These are phyloP conservation scores for Phytophthora meadii DNA, from an alignment of 352 stramenopile species.

Conservation along the genomic window DNA sequence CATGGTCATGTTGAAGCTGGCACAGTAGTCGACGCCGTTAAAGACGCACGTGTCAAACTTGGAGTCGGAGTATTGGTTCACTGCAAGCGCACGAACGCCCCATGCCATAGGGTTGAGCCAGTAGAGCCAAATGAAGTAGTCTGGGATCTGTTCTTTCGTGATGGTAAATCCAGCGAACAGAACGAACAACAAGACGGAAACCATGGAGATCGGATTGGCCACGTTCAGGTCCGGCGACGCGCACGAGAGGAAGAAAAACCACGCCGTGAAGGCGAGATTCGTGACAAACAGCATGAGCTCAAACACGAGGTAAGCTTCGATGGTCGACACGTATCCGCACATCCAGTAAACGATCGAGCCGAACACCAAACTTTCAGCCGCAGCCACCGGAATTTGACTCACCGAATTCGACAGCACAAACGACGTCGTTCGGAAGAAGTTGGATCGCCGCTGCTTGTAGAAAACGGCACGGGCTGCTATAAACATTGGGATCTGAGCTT, in stretches of 20 bases:
- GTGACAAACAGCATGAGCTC: slow-evolving; percentile 56
- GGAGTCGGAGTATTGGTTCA: slow-evolving; percentile 22
- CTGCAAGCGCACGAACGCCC: slow-evolving; percentile 10
- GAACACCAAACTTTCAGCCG: slow-evolving; percentile 54
- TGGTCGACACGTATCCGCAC: slow-evolving; percentile 42
- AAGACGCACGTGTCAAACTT: slow-evolving; percentile 9
- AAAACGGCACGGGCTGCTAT: slow-evolving; percentile 45
- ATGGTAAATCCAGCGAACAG: slow-evolving; percentile 14
- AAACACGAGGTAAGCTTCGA: slow-evolving; percentile 26
- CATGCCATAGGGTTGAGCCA: slow-evolving; percentile 16
- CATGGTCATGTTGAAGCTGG: neutral
- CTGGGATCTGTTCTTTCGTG: slow-evolving; percentile 19
- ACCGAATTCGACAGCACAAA: slow-evolving; percentile 13
- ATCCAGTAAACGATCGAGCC: slow-evolving; percentile 44
- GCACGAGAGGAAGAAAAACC: slow-evolving; percentile 36
- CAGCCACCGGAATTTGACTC: slow-evolving; percentile 5
- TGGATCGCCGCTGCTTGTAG: slow-evolving; percentile 17
- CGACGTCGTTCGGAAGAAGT: slow-evolving; percentile 15
- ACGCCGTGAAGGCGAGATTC: slow-evolving; percentile 36
- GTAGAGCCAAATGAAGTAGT: slow-evolving; percentile 22
- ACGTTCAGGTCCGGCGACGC: slow-evolving; percentile 24
- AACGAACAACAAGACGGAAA: slow-evolving; percentile 19
- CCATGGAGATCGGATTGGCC: slow-evolving; percentile 17
- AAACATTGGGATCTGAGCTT: slow-evolving; percentile 62
- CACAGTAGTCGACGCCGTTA: slow-evolving; percentile 7